A percentile compares a stretch with the other conserved stretches of the same genome.
phyloP scores from a whole-genome alignment of 2,329 filamentous ascomycete species.

The Nemania sp. region DNA sequence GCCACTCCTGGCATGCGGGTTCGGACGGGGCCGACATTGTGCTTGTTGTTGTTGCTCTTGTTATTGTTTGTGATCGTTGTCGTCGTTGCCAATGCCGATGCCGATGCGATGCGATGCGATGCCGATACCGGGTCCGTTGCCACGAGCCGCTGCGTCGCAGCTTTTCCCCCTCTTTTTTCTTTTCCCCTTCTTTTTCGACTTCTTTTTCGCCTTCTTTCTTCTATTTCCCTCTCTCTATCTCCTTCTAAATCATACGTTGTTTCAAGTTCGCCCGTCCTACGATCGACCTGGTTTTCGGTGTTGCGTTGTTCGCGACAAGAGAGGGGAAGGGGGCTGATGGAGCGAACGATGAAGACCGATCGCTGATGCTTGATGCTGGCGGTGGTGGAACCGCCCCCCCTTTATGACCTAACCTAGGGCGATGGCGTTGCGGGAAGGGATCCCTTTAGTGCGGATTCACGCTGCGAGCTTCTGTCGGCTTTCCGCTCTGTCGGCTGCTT shows the following conservation, averaged over 20 bases:
- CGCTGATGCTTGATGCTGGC: not conserved
- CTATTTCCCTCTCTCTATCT: not conserved
- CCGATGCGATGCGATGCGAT: too few relatives aligned
- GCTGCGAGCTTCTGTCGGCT: not conserved
- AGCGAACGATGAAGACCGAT: not conserved
- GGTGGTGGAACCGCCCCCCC: constrained; percentile 19
- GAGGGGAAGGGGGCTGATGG: not conserved
- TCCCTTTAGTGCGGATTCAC: constrained; percentile 1
- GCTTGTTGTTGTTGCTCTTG: not conserved
- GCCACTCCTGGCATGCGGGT: constrained; percentile 52
- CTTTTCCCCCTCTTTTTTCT: not conserved
- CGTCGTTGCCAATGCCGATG: not conserved
- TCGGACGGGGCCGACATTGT: constrained; percentile 39
- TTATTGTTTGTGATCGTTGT: too few relatives aligned
- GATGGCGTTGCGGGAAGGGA: constrained; percentile 1
- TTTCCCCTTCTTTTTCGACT: not conserved
- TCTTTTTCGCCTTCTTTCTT: not conserved
- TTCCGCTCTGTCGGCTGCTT: not conserved
- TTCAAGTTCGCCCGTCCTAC: too few relatives aligned
- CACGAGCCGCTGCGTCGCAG: too few relatives aligned
- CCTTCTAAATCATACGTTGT: not conserved
- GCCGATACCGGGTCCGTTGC: not conserved
- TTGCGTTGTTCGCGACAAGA: constrained; percentile 3
- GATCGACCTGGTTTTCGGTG: not conserved
- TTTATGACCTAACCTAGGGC: too few relatives aligned